Conservation (phyloP, 768 basidiomycete species). For the Hygrophoropsis aurantiaca region DNA sequence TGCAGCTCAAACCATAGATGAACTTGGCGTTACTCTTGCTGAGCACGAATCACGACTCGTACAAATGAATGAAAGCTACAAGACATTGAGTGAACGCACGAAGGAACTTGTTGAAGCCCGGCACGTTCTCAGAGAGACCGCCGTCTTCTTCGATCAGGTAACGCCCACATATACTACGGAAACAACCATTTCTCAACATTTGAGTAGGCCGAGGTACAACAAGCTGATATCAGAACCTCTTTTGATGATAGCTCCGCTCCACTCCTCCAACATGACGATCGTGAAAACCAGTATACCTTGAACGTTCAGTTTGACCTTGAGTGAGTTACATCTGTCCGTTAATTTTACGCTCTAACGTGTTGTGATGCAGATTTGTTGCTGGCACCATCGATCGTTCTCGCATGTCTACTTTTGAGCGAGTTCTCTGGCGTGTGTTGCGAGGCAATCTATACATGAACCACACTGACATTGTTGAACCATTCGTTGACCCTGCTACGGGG, state of each 20-base stretch:
- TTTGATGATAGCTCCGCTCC: conserved; percentile 92
- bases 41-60: conserved; percentile 83
- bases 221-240: conserved; percentile 79
- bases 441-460: conserved; percentile 99
- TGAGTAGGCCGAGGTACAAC: conserved; percentile 71
- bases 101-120: conserved; percentile 89
- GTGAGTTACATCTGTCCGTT: conserved; percentile 39
- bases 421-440: conserved; percentile 95
- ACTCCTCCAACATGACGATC: conserved; percentile 88
- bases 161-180: conserved; percentile 16
- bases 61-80: conserved; percentile 94
- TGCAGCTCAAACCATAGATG: conserved; percentile 90
- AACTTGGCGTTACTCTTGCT: conserved; percentile 81
- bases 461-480: conserved; percentile 90
- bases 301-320: conserved; percentile 83
- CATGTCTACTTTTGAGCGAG: conserved; percentile 92
- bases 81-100: conserved; percentile 80
- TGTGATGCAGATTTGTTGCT: conserved; percentile 75
- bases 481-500: conserved; percentile 83
- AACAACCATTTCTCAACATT: conserved; percentile 8
- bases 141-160: conserved; percentile 91
- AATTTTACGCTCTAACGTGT: conserved; percentile 1
- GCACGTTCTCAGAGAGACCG: conserved; percentile 94
- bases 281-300: conserved; percentile 59
- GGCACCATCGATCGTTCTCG: conserved; percentile 94